Evolutionary conservation across 176 grass and related monocot genomes (phyloP).

Genomic region (Panicum miliaceum): DNA sequence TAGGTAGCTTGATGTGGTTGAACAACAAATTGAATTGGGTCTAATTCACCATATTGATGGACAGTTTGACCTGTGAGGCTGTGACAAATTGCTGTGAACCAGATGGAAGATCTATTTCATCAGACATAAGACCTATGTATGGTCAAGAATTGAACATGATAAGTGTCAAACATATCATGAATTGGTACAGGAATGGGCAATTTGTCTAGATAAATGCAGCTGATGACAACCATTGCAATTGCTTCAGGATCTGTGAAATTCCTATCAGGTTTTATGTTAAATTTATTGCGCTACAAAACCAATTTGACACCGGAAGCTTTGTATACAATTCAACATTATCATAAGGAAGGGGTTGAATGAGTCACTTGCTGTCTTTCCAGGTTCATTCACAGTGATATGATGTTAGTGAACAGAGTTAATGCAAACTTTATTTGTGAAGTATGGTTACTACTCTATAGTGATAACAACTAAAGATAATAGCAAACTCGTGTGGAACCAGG

Average conservation of each 20-base stretch:
- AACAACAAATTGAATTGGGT: background rate
- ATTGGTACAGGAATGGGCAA: background rate
- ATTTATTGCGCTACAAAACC: background rate
- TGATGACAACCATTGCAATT: background rate
- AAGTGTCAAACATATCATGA: background rate
- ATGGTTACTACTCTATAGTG: background rate
- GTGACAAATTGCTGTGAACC: background rate
- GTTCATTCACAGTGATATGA: background rate
- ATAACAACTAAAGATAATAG: background rate
- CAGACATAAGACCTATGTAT: background rate
- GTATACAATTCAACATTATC: background rate
- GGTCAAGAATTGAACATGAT: background rate
- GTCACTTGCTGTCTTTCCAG: background rate
- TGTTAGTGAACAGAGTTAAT: background rate
- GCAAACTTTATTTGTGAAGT: background rate
- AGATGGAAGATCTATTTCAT: background rate
- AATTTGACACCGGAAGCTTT: background rate
- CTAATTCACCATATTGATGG: background rate
- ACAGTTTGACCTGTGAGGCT: background rate
- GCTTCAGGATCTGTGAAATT: background rate
- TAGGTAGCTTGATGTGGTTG: background rate
- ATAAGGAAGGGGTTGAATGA: conserved; percentile 1
- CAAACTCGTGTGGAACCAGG: background rate
- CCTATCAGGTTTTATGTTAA: background rate
- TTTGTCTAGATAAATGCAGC: background rate